Evolutionary conservation across 2,329 filamentous ascomycete species (phyloP), one percentile per base, ranked within the genome.

Genomic region (Aureobasidium sp.): DNA sequence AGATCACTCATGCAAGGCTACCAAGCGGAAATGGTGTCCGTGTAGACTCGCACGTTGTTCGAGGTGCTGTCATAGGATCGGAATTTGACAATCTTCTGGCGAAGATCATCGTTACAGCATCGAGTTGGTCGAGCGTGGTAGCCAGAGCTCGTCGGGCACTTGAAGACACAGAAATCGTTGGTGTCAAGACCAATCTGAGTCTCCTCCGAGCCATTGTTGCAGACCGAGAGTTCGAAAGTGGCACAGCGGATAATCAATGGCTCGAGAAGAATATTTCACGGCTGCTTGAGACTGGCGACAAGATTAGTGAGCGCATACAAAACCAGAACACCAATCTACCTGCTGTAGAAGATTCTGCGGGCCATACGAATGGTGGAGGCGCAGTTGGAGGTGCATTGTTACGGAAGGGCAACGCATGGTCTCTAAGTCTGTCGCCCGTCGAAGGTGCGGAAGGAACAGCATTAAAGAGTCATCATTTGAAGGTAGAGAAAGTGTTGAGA

Each of bases 31-130:
- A 84, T 64, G 84, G 84, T 0, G 74, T 85, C 13, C 72, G 84
- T 24, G 75, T 85, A 2, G 84, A 86, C 64, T 85, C 81, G 0
- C 78, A 83, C 65, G 71, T 86, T 1, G 72, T 78, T n/a, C 70
- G 71, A 12, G 71, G 73, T 1, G 72, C 77, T 0, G 70, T 82
- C 5, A 75, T 86, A 0, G 78, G 79, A 0, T 74, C 81, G 0
- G 80, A 84, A 39, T 86, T 84, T 65, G 83, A 87, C 69, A 83
- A 80, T 59, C 74, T 86, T 1, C 70, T 86, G 4, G 82, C 82
- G 5, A 86, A 87, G 65, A 74, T 86, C 62, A 82, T 86, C 39
- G 72, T 86, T 53, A 84, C 81, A 0, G 81, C 80, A 0, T 70
- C 76, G 0, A 79, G 73, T 8, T 86, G 83, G 82, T 67, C 75